Conservation (phyloP, 176 grass and related monocot genomes). For the Avena eriantha region DNA sequence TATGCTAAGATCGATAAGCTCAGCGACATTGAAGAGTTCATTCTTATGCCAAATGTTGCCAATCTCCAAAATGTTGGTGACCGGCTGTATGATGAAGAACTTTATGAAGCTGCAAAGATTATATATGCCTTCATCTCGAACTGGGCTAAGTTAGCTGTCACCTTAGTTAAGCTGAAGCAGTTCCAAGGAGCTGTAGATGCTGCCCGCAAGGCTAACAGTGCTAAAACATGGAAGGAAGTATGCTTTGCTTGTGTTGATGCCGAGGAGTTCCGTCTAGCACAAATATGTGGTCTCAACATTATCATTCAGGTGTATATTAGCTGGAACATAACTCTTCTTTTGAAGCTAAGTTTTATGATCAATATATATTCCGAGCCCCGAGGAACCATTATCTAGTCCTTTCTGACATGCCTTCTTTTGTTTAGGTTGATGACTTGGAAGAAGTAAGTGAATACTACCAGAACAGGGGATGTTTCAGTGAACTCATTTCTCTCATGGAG, state of each 20-base stretch:
- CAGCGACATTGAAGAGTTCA: constrained; percentile 95
- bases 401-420: constrained; percentile 38
- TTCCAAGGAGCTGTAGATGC: constrained; percentile 99
- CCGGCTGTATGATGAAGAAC: constrained; percentile 83
- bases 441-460: constrained; percentile 96
- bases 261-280: constrained; percentile 95
- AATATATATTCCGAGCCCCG: constrained; percentile 1
- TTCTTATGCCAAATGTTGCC: constrained; percentile 98
- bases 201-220: constrained; percentile 90
- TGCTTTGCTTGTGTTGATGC: constrained; percentile 98
- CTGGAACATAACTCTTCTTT: background rate
- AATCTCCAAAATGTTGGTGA: constrained; percentile 97
- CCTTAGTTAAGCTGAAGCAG: constrained; percentile 90
- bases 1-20: constrained; percentile 92
- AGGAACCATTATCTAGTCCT: constrained; percentile 16
- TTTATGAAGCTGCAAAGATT: constrained; percentile 98
- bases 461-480: constrained; percentile 94
- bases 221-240: constrained; percentile 97
- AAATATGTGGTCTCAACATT: constrained; percentile 96
- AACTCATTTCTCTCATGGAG: constrained; percentile 98
- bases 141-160: constrained; percentile 95
- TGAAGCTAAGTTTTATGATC: background rate
- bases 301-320: constrained; percentile 78
- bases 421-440: constrained; percentile 94
- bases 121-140: constrained; percentile 97